These are phyloP conservation scores for Metschnikowia gelsemii DNA, from an alignment of 805 yeast genomes.

Conservation along the genomic window DNA sequence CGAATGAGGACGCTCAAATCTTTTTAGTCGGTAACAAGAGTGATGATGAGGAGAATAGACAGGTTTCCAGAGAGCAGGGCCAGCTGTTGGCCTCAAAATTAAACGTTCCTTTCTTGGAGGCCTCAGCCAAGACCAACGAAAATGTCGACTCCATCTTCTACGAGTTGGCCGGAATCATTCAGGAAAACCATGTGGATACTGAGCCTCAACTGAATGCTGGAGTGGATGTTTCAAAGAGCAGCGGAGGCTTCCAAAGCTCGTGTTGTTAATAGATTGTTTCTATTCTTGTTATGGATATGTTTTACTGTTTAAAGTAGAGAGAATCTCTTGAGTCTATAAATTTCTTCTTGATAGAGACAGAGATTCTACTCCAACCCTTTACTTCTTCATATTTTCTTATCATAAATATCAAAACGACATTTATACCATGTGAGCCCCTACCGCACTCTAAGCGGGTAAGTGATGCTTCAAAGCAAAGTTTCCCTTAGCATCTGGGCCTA, in stretches of 20 bases:
- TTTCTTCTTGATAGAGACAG: not conserved
- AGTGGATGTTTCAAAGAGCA: slow-evolving; percentile 39
- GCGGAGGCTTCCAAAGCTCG: slow-evolving; percentile 30
- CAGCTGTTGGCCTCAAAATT: slow-evolving; percentile 82
- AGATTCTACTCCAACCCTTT: too few species aligned
- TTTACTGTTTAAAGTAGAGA: not conserved
- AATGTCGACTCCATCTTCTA: slow-evolving; percentile 92
- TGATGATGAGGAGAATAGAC: slow-evolving; percentile 86
- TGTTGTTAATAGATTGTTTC: slow-evolving; percentile 35
- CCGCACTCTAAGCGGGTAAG: too few species aligned
- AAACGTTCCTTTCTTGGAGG: slow-evolving; percentile 89
- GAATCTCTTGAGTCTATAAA: not conserved
- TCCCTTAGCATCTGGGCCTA: too few species aligned
- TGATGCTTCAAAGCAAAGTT: too few species aligned
- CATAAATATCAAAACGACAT: too few species aligned
- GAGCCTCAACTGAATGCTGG: slow-evolving; percentile 31
- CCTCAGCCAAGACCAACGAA: slow-evolving; percentile 90
- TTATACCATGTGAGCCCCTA: too few species aligned
- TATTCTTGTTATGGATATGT: not conserved
- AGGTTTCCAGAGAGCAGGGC: slow-evolving; percentile 87
- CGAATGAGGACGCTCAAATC: slow-evolving; percentile 92
- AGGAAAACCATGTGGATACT: slow-evolving; percentile 64
- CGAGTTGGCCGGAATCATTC: slow-evolving; percentile 81
- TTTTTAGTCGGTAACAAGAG: slow-evolving; percentile 94
- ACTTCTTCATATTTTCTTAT: not conserved